These are phyloP conservation scores for Neonectria faginata DNA, from an alignment of 2,329 filamentous ascomycete species.

Conservation along the genomic window DNA sequence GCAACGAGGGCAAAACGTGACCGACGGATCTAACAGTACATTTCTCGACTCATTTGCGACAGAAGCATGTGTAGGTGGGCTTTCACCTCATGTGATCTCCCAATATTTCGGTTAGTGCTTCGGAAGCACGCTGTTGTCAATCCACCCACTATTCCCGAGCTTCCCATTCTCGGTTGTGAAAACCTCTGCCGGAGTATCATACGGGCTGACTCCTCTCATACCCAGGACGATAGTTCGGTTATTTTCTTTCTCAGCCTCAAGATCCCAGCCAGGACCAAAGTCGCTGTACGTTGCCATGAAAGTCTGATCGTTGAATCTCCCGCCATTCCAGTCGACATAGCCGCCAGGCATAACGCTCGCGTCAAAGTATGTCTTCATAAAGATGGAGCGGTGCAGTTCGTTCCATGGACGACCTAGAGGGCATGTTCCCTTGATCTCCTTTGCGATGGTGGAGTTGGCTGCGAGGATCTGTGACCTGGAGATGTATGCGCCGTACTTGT, in stretches of 20 bases:
- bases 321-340: slow-evolving; percentile 26
- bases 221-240: slow-evolving; percentile 18
- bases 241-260: slow-evolving; percentile 12
- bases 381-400: slow-evolving; percentile 66
- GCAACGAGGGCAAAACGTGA: too few species aligned
- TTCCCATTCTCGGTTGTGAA: slow-evolving; percentile 9
- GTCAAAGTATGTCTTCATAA: slow-evolving; percentile 67
- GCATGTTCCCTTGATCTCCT: slow-evolving; percentile 57
- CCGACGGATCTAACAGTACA: too few species aligned
- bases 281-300: slow-evolving; percentile 24
- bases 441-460: slow-evolving; percentile 62
- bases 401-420: slow-evolving; percentile 74
- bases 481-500: slow-evolving; percentile 76
- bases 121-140: slow-evolving; percentile 15
- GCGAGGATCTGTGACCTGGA: slow-evolving; percentile 64
- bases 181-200: slow-evolving; percentile 16
- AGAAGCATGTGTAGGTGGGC: accelerated
- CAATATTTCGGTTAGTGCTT: background rate
- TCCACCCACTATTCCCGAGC: slow-evolving; percentile 15
- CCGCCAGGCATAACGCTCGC: slow-evolving; percentile 55
- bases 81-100: background rate
- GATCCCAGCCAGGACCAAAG: slow-evolving; percentile 23
- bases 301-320: slow-evolving; percentile 20
- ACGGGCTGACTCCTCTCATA: slow-evolving; percentile 7
- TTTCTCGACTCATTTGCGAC: background rate